Percentiles rank a stretch among this genome's conserved stretches.
These are phyloP conservation scores for Mycena sanguinolenta DNA, from an alignment of 768 basidiomycete species.

Conservation along the genomic window DNA sequence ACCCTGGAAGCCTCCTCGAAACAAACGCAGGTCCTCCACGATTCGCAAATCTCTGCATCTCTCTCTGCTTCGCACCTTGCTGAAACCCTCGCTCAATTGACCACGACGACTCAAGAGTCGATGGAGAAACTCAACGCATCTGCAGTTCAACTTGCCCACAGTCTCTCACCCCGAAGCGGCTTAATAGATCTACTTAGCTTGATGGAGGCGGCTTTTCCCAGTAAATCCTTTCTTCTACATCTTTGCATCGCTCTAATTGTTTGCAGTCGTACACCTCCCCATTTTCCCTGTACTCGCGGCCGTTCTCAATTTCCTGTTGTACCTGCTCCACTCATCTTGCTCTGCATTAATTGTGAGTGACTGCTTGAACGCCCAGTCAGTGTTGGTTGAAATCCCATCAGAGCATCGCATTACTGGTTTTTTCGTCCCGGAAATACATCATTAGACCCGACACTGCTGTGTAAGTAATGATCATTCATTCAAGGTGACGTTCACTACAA, in stretches of 20 bases:
- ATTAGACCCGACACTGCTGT: slow-evolving; percentile 17
- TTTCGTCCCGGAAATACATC: slow-evolving; percentile 44
- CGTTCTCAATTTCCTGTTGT: slow-evolving; percentile 45
- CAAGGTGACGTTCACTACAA: neutral
- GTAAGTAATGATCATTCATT: slow-evolving; percentile 5
- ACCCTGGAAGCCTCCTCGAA: slow-evolving; percentile 48
- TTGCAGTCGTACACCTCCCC: slow-evolving; percentile 45
- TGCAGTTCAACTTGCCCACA: slow-evolving; percentile 48
- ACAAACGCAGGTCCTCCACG: slow-evolving; percentile 48
- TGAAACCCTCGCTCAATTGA: slow-evolving; percentile 52
- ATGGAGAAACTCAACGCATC: slow-evolving; percentile 64
- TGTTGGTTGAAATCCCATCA: slow-evolving; percentile 35
- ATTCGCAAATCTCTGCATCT: slow-evolving; percentile 53
- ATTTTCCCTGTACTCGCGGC: slow-evolving; percentile 43
- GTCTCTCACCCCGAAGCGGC: slow-evolving; percentile 39
- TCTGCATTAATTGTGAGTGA: slow-evolving; percentile 59
- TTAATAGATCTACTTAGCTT: slow-evolving; percentile 21
- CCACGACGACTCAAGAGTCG: slow-evolving; percentile 55
- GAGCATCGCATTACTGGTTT: slow-evolving; percentile 53
- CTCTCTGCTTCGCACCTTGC: slow-evolving; percentile 52
- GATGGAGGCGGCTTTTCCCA: slow-evolving; percentile 24
- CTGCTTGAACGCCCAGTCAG: slow-evolving; percentile 14
- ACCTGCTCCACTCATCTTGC: slow-evolving; percentile 46
- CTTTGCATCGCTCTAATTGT: neutral
- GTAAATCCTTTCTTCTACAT: slow-evolving; percentile 27